Conservation (phyloP, 805 yeast species). For the Zygotorulaspora danielsina region DNA sequence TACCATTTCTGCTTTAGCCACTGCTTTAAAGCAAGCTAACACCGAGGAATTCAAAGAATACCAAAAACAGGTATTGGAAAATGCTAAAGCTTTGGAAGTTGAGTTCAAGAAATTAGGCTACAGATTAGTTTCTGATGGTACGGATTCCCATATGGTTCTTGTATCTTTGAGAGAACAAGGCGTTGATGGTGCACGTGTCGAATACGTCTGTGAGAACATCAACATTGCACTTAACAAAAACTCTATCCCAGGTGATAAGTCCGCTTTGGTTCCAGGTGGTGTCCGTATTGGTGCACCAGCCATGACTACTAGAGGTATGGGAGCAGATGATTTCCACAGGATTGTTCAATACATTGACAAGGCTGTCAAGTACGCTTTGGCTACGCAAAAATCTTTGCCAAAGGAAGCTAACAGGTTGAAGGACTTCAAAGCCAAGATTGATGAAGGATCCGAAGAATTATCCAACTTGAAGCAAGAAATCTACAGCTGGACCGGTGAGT, state of each 20-base stretch:
- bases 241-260: conserved; percentile 96
- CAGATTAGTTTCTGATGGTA: conserved; percentile 86
- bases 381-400: conserved; percentile 75
- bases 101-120: conserved; percentile 71
- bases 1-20: conserved; percentile 95
- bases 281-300: conserved; percentile 98
- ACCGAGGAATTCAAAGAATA: conserved; percentile 87
- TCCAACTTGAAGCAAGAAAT: conserved; percentile 69
- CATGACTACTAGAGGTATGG: conserved; percentile 95
- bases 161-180: conserved; percentile 84
- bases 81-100: conserved; percentile 77
- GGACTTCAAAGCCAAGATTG: conserved; percentile 85
- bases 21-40: conserved; percentile 91
- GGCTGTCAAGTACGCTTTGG: conserved; percentile 71
- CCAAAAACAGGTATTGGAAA: conserved; percentile 81
- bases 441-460: conserved; percentile 67
- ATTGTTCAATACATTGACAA: conserved; percentile 77
- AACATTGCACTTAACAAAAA: conserved; percentile 96
- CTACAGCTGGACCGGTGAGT: conserved; percentile 85
- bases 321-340: conserved; percentile 76
- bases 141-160: conserved; percentile 95
- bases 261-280: conserved; percentile 96
- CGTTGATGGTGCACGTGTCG: conserved; percentile 96
- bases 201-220: conserved; percentile 87
- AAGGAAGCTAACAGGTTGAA: conserved; percentile 90